Evolutionary conservation across 202 grass and related monocot species (phyloP).

Genomic region (Elaeis oleifera): DNA sequence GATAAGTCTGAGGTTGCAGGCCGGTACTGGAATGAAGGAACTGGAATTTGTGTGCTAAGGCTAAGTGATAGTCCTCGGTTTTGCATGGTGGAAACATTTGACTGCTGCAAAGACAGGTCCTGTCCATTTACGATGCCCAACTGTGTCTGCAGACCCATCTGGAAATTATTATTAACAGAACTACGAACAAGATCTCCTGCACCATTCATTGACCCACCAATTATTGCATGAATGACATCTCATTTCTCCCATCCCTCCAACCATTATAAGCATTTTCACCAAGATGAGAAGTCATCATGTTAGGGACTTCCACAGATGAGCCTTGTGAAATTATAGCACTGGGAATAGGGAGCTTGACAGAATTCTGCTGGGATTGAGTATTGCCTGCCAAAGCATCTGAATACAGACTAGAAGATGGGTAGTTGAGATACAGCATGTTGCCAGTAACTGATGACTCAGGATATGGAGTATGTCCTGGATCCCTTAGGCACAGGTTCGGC

Average conservation of each 20-base stretch:
- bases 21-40: slow-evolving; percentile 71
- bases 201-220: slow-evolving; percentile 32
- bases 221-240: slow-evolving; percentile 27
- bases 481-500: slow-evolving; percentile 17
- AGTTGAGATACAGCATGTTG: slow-evolving; percentile 56
- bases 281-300: slow-evolving; percentile 7
- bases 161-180: slow-evolving; percentile 23
- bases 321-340: slow-evolving; percentile 49
- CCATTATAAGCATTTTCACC: slow-evolving; percentile 18
- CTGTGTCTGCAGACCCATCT: slow-evolving; percentile 58
- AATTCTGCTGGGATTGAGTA: slow-evolving; percentile 35
- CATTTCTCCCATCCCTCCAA: slow-evolving; percentile 33
- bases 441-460: slow-evolving; percentile 47
- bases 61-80: slow-evolving; percentile 84
- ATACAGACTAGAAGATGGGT: slow-evolving; percentile 44
- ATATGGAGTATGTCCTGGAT: slow-evolving; percentile 40
- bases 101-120: slow-evolving; percentile 19
- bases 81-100: slow-evolving; percentile 39
- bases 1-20: slow-evolving; percentile 34
- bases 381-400: slow-evolving; percentile 39
- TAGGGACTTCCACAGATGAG: slow-evolving; percentile 42
- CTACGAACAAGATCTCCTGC: slow-evolving; percentile 36
- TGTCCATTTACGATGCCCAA: slow-evolving; percentile 55
- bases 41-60: slow-evolving; percentile 59
- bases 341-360: slow-evolving; percentile 46